Evolutionary conservation across 148 eudicot genomes (phyloP), one percentile per base, ranked within the genome.

Genomic region (Vaccinium myrtillus): DNA sequence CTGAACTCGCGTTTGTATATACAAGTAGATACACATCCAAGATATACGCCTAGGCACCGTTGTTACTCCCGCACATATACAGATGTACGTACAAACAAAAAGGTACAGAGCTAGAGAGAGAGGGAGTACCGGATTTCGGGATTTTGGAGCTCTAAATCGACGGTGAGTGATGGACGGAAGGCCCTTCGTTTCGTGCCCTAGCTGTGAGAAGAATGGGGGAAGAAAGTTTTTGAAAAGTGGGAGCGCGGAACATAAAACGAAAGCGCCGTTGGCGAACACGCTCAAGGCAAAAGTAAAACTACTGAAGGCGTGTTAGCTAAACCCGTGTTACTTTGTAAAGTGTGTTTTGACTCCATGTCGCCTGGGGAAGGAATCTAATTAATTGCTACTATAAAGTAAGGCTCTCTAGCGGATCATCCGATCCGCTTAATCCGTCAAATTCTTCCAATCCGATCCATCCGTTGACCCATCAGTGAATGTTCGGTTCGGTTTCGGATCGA

Each of bases 151-250:
- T 61, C 67, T 8, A 61, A 61, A 21, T 21, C 25, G 67, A 61
- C 67, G 59, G 19, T 18, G 25, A 21, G 25, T 21, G 25, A 2
- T 61, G 8, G 27, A 21, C 67, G 67, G 59, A 56, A 15, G 21
- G n/a, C n/a, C 63, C n/a, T 58, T 58, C n/a, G 63, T 63, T 63
- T 63, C 30, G 70, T 63, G 70, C 70, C 70, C 70, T 63, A 63
- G 70, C 30, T 8, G 70, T 9, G 27, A n/a, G 6, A 56, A 15
- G 59, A 15, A 56, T 5, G 59, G 19, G 21, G 21, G 59, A 56
- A 56, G 46, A 43, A 43, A 43, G 46, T 43, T 43, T 43, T 43
- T 43, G 46, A 43, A 43, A 43, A 5, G 14, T 14, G 58, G 59
- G 5, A 3, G 59, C 5, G 19, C 59, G 19, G 59, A 56, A 56